These are phyloP conservation scores for Camellia lanceoleosa DNA, from an alignment of 148 eudicot genomes.

Conservation along the genomic window DNA sequence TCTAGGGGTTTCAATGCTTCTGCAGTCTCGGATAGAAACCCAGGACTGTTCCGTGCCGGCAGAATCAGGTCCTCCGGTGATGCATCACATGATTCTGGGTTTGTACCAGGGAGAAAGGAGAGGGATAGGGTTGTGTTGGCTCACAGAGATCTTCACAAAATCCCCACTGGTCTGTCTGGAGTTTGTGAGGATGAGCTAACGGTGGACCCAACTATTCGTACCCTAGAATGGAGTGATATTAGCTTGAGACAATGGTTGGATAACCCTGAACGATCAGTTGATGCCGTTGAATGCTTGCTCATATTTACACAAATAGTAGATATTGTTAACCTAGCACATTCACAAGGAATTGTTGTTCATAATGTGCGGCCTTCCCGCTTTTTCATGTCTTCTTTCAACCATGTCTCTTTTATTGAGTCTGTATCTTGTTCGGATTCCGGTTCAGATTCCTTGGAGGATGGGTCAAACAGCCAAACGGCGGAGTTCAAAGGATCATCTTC, in stretches of 20 bases:
- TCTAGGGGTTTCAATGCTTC: constrained; percentile 65
- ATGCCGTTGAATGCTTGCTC: constrained; percentile 72
- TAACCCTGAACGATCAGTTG: constrained; percentile 62
- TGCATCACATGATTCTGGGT: constrained; percentile 47
- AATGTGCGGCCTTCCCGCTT: constrained; percentile 91
- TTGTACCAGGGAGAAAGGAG: constrained; percentile 31
- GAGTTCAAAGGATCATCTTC: constrained; percentile 48
- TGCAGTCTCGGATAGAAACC: constrained; percentile 50
- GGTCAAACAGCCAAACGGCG: constrained; percentile 34
- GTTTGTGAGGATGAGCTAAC: constrained; percentile 40
- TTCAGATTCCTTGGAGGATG: constrained; percentile 79
- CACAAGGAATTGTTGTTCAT: constrained; percentile 75
- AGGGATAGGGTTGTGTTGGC: constrained; percentile 37
- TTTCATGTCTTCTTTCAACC: constrained; percentile 81
- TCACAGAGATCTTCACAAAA: constrained; percentile 34
- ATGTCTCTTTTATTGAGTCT: constrained; percentile 83
- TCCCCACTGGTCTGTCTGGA: constrained; percentile 28
- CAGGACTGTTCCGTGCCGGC: constrained; percentile 33
- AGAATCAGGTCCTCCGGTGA: constrained; percentile 49
- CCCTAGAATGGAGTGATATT: constrained; percentile 55
- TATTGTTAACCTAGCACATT: constrained; percentile 75
- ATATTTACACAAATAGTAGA: constrained; percentile 82
- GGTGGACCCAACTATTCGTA: constrained; percentile 41
- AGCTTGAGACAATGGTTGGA: constrained; percentile 94
- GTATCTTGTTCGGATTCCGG: constrained; percentile 87